Base-by-base conservation (phyloP, 805 yeast species). In the Metschnikowia amazonensis region DNA sequence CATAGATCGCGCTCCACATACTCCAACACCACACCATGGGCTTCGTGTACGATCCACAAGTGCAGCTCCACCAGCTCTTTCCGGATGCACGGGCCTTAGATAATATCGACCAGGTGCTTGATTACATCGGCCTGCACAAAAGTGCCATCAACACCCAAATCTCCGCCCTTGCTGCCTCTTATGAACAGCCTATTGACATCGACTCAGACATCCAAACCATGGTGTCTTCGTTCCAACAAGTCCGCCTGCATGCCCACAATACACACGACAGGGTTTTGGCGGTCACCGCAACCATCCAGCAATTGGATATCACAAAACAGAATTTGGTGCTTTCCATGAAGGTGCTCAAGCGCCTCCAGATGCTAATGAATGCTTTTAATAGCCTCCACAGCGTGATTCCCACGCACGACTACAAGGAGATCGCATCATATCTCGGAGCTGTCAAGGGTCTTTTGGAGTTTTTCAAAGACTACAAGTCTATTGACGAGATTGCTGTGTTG, bases 241-340 rank as follows among this genome's bases (percentile, higher is more conserved):
- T 84, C 36, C 74, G 77, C 50, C 43, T 53, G 5, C 64, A 77
- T 37, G 80, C 90, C 0, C 55, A 58, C 6, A 55, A 65, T 4
- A 85, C 95, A 0, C 89, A 84, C 48, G 49, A 63, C 4, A 74
- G 81, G 3, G 87, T 89, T 45, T 72, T 82, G 10, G 64, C 60
- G 3, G 84, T 89, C 78, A 92, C 97, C 0, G 72, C 79, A 3
- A 84, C 83, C 32, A 89, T 94, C 50, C 85, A 88, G 54, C 68
- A 75, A 18, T 72, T 94, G 48, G 98, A 94, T 64, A 79, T 78
- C 42, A 82, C 90, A 29, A 94, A 94, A 69, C 80, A 79, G 60
- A 94, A 94, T 62, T 69, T 94, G 40, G 90, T 89, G 1, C 72
- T 81, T 23, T 80, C 94, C 9, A 87, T 94, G 86, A 88, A 95